Conservation (phyloP, 73 alveolate species). For the Paramecium caudatum region DNA sequence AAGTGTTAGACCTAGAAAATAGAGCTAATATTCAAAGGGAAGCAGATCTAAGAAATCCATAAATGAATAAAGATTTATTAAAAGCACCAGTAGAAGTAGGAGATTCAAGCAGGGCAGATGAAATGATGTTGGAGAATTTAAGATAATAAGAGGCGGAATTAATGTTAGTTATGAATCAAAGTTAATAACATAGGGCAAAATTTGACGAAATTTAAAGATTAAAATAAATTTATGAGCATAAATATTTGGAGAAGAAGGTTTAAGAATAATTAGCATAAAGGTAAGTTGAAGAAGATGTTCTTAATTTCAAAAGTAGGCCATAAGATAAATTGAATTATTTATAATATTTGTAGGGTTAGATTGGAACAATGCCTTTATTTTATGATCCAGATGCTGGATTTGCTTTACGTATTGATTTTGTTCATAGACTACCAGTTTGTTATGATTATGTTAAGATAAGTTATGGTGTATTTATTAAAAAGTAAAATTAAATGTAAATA, state of each 20-base stretch:
- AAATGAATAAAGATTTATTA: not conserved
- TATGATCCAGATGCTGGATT: conserved; percentile 68
- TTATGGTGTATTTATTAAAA: conserved; percentile 51
- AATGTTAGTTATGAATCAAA: not conserved
- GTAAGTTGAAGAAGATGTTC: conserved; percentile 53
- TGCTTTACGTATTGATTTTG: conserved; percentile 24
- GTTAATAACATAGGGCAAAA: not conserved
- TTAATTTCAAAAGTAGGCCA: conserved; percentile 23
- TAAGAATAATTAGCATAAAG: conserved; percentile 28
- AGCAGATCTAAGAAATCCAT: conserved; percentile 61
- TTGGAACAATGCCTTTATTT: conserved; percentile 53
- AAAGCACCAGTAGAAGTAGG: not conserved
- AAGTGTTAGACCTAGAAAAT: conserved; percentile 34
- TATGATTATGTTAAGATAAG: conserved; percentile 27
- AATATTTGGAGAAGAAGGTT: conserved; percentile 47
- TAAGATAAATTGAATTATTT: conserved; percentile 47
- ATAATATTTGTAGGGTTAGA: conserved; percentile 39
- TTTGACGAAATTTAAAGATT: conserved; percentile 39
- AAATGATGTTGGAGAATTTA: conserved; percentile 47
- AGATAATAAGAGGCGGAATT: conserved; percentile 48
- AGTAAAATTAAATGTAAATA: not conserved
- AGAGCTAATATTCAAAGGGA: not conserved
- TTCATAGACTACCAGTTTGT: not conserved
- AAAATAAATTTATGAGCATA: conserved; percentile 31
- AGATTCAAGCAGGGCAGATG: conserved; percentile 53